Base-by-base conservation (phyloP, 495 filamentous ascomycete species). In the Podospora pseudoanserina region DNA sequence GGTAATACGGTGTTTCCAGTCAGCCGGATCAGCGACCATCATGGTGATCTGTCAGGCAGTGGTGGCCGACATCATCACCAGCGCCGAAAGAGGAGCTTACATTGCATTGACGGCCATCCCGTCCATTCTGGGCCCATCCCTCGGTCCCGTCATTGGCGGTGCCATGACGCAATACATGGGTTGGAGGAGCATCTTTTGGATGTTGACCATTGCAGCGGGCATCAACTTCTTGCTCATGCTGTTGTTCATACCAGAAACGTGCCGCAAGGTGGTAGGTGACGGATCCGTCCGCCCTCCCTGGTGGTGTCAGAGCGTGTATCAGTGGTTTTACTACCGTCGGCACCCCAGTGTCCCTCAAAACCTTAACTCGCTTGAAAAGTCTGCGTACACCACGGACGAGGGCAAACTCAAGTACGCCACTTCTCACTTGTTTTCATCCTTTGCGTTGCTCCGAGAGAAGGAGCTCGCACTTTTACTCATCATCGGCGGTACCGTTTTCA, bases 181-280 rank as follows among this genome's bases (percentile, higher is more conserved):
- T 0, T 89, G 87, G 87, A 70, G 83, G 32, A 78, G 78, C 60
- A 86, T 87, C 13, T 90, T 89, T 71, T 89, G 85, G 85, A 88
- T 89, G 61, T 72, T 89, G 30, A 72, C 76, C 19, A 86, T 88
- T 15, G 61, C 56, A 19, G 62, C 67, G 0, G 72, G 76, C 39
- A 74, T 76, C 23, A 70, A 78, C 9, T 63, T 79, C 39, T 18
- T 79, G 0, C 75, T 82, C 59, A 57, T 70, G 15, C 15, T 78
- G 3, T 19, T 85, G 15, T 67, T 78, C 34, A 74, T 85, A 26
- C 85, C 85, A 0, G 86, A 87, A 69, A 89, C 86, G 0, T 80
- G 78, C 53, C 78, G 88, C 3, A 81, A 77, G 5, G 79, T 90
- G 4, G 87, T 90, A 16, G 86, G 82, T 2, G 82, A 89, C 70